Conservation (phyloP, 2,329 filamentous ascomycete genomes). For the Claviceps citrina region DNA sequence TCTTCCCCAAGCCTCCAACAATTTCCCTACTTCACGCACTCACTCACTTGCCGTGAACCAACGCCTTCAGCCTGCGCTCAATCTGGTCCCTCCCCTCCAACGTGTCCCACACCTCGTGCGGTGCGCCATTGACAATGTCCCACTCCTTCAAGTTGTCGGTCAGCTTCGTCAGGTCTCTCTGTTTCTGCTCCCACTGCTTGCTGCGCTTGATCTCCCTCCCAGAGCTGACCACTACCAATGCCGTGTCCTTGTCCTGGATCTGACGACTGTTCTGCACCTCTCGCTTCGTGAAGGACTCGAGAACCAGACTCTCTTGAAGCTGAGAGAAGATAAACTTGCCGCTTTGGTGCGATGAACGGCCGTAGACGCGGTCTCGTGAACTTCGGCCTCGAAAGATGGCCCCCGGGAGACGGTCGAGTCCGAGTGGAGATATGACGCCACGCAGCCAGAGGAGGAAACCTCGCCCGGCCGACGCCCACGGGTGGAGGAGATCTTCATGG, state of each 20-base stretch:
- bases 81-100: constrained; percentile 56
- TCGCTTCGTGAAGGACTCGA: constrained; percentile 65
- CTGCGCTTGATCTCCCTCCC: constrained; percentile 53
- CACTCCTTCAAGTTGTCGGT: constrained; percentile 67
- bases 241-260: constrained; percentile 63
- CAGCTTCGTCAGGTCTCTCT: constrained; percentile 67
- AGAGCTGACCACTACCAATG: constrained; percentile 69
- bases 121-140: constrained; percentile 75
- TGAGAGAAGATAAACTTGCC: constrained; percentile 80
- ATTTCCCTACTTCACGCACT: too few species aligned
- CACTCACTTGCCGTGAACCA: constrained; percentile 30
- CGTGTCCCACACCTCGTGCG: constrained; percentile 75
- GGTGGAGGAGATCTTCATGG: constrained; percentile 69
- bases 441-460: constrained; percentile 80
- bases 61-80: constrained; percentile 60
- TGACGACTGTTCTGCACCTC: constrained; percentile 65
- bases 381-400: constrained; percentile 70
- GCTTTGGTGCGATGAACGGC: constrained; percentile 59
- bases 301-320: constrained; percentile 83
- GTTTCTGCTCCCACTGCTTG: constrained; percentile 64
- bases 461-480: constrained; percentile 48
- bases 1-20: background rate
- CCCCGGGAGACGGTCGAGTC: constrained; percentile 63
- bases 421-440: constrained; percentile 74
- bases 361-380: constrained; percentile 72